Evolutionary conservation across 805 yeast species (phyloP), one percentile per base, ranked within the genome.

Genomic region (Yarrowia sp.): DNA sequence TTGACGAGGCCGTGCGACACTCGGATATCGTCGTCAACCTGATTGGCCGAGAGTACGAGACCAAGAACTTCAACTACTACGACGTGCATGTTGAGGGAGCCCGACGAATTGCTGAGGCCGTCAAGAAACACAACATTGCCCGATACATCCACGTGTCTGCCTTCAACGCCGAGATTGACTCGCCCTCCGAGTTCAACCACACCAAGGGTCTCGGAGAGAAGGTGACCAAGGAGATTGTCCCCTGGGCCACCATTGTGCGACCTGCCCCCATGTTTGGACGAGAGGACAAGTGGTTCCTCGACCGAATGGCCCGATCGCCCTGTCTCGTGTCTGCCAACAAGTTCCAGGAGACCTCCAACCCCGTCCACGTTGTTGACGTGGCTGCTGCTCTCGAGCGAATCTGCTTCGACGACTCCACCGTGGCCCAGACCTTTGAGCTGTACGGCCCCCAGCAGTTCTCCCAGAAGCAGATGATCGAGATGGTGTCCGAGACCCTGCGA

Each of bases 21-120:
- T 85, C 93, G 3, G 96, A 90, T 73, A 88, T 90, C 65, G 96
- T 90, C 9, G 86, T 80, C 79, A 90, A 90, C 78, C 80, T 89
- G 74, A 80, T 90, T 67, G 96, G 96, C 51, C 84, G 88, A 33
- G 89, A 88, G 72, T 84, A 82, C 75, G 79, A 82, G 74, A 89
- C 96, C 70, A 90, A 88, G 78, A 89, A 87, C 79, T 90, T 90
- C 78, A 74, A 85, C 64, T 89, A 87, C 86, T 88, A 90, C 40
- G 96, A 90, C 73, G 88, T 89, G 67, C 88, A 90, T 74, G 86
- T 90, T 67, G 96, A 87, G 70, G 85, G 87, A 36, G 82, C 95
- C 33, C 83, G 85, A 73, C 83, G 96, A 75, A 86, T 90, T 70
- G 90, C 92, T 17, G 82, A 83, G 70, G 89, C 92, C 4, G 83